A percentile compares a stretch with the other conserved stretches of the same genome.
These are phyloP conservation scores for Moricandia arvensis DNA, from an alignment of 345 rosid genomes.

Conservation along the genomic window DNA sequence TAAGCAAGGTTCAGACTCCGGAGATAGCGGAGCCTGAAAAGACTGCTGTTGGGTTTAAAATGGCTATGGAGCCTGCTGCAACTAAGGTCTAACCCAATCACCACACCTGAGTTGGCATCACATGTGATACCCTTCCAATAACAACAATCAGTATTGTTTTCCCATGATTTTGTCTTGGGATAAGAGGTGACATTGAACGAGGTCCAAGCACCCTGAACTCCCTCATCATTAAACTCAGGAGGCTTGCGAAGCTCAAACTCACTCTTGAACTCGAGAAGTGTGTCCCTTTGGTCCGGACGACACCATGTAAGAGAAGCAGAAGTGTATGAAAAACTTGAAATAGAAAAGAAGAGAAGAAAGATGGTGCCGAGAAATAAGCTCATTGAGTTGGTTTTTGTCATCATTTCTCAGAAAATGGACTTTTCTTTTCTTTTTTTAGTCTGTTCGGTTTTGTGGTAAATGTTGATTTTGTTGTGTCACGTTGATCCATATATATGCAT, in stretches of 20 bases:
- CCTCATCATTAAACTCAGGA: not conserved
- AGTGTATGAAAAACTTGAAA: not conserved
- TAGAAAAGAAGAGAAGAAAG: not conserved
- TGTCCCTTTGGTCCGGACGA: not conserved
- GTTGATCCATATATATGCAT: not conserved
- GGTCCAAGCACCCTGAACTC: not conserved
- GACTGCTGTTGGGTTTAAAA: not conserved
- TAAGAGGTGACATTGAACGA: not conserved
- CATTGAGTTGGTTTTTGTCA: not conserved
- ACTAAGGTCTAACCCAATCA: not conserved
- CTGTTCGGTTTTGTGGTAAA: not conserved
- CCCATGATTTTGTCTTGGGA: not conserved
- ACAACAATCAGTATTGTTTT: slow-evolving; percentile 14
- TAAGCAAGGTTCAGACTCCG: slow-evolving; percentile 31
- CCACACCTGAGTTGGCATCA: not conserved
- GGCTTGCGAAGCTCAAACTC: not conserved
- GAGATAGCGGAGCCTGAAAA: not conserved
- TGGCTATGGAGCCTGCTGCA: not conserved
- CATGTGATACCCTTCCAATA: slow-evolving; percentile 18
- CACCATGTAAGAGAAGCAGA: not conserved
- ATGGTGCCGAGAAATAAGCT: not conserved
- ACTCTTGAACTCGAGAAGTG: not conserved
- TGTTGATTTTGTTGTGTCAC: not conserved
- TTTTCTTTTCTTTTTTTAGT: not conserved
- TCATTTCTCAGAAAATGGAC: not conserved